Evolutionary conservation across 1,284 basidiomycete species (phyloP).

Genomic region (Irpex sp.): DNA sequence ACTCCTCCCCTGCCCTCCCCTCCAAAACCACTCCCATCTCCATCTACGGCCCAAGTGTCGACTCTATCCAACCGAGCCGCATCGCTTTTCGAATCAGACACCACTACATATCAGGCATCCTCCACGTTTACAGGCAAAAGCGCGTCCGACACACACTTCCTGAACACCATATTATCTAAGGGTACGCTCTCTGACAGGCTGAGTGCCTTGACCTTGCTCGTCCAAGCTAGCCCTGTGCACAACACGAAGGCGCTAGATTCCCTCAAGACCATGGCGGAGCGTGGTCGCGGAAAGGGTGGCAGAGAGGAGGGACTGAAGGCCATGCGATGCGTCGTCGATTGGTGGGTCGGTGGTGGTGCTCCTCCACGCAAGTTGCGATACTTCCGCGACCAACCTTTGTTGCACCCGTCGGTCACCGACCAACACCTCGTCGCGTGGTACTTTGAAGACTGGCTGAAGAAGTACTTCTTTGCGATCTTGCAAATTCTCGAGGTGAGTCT

Average conservation of each 20-base stretch:
- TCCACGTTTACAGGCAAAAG: slow-evolving; percentile 34
- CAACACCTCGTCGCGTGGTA: slow-evolving; percentile 80
- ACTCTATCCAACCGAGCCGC: slow-evolving; percentile 47
- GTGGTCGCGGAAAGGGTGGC: slow-evolving; percentile 77
- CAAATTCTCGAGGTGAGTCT: slow-evolving; percentile 80
- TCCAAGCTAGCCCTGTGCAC: slow-evolving; percentile 89
- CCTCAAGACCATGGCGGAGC: slow-evolving; percentile 74
- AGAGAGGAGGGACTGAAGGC: slow-evolving; percentile 91
- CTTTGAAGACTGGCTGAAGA: slow-evolving; percentile 98
- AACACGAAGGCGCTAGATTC: slow-evolving; percentile 81
- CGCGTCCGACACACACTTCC: slow-evolving; percentile 75
- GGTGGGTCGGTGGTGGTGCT: slow-evolving; percentile 92
- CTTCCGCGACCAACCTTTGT: slow-evolving; percentile 88
- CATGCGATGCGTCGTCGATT: slow-evolving; percentile 89
- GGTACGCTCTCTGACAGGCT: slow-evolving; percentile 94
- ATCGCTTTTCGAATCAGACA: slow-evolving; percentile 48
- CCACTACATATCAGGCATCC: slow-evolving; percentile 41
- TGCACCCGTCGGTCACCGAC: slow-evolving; percentile 67
- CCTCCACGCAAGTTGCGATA: slow-evolving; percentile 85
- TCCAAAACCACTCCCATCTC: slow-evolving; percentile 23
- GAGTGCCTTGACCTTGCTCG: slow-evolving; percentile 87
- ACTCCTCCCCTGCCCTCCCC: slow-evolving; percentile 29
- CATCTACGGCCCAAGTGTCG: slow-evolving; percentile 42
- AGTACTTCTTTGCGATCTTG: slow-evolving; percentile 91
- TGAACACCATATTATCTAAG: slow-evolving; percentile 78